Conservation (phyloP, 371 early-diverging fungal genomes). For the Gilbertella persicaria region DNA sequence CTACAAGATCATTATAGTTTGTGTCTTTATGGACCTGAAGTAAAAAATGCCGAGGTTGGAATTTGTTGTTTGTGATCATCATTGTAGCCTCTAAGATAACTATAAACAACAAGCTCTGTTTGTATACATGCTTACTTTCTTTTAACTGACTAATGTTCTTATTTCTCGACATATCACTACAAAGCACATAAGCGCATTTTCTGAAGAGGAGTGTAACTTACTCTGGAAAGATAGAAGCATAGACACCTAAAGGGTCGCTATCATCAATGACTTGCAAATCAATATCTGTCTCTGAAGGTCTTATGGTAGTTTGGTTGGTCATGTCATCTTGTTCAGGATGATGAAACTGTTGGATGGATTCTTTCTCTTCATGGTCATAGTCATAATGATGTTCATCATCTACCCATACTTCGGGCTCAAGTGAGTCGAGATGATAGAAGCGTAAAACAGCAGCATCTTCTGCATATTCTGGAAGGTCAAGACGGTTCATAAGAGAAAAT, state of each 20-base stretch:
- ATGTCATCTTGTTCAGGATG: slow-evolving; percentile 29
- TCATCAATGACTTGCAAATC: slow-evolving; percentile 42
- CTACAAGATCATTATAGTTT: slow-evolving; percentile 75
- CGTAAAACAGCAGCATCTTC: slow-evolving; percentile 53
- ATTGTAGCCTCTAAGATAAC: slow-evolving; percentile 35
- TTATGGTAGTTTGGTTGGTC: slow-evolving; percentile 5
- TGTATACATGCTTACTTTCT: slow-evolving; percentile 41
- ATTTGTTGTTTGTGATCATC: slow-evolving; percentile 67
- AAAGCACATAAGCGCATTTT: not conserved
- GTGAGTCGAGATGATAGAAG: slow-evolving; percentile 47
- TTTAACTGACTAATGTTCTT: slow-evolving; percentile 40
- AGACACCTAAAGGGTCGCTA: slow-evolving; percentile 49
- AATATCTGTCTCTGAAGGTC: slow-evolving; percentile 31
- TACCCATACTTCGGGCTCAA: slow-evolving; percentile 49
- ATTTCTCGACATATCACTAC: slow-evolving; percentile 35
- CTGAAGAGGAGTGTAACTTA: slow-evolving; percentile 12
- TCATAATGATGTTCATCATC: slow-evolving; percentile 33
- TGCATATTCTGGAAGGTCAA: slow-evolving; percentile 46
- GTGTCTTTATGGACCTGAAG: slow-evolving; percentile 84
- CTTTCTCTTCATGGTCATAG: slow-evolving; percentile 22
- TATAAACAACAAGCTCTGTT: not conserved
- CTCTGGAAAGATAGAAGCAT: slow-evolving; percentile 47
- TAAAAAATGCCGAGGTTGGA: slow-evolving; percentile 81
- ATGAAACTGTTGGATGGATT: slow-evolving; percentile 41
- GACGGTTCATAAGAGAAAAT: slow-evolving; percentile 23